Conservation (phyloP, 345 rosid species). For the Populus ilicifolia region DNA sequence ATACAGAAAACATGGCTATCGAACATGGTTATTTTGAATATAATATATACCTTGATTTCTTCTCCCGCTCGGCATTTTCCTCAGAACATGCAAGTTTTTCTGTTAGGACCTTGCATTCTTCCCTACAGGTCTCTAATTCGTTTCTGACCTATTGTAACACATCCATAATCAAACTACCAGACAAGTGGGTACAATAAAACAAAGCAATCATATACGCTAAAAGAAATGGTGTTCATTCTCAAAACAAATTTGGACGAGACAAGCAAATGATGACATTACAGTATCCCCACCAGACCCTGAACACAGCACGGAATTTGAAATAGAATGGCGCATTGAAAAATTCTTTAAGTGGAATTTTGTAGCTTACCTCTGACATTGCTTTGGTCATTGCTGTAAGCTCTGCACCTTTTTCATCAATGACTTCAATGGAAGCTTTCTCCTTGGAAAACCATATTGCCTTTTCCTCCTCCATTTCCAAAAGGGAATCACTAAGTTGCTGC, state of each 20-base stretch:
- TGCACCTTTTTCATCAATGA: conserved; percentile 53
- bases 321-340: background rate
- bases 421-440: conserved; percentile 59
- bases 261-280: background rate
- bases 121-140: conserved; percentile 51
- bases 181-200: too few relatives aligned
- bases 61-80: conserved; percentile 44
- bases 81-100: conserved; percentile 42
- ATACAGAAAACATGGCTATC: background rate
- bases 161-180: conserved; percentile 3
- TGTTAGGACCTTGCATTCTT: conserved; percentile 48
- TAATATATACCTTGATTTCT: conserved; percentile 56
- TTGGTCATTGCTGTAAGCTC: conserved; percentile 45
- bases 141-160: conserved; percentile 42
- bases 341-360: conserved; percentile 2
- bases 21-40: background rate
- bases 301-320: background rate
- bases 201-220: too few relatives aligned
- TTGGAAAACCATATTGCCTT: conserved; percentile 73
- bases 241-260: background rate
- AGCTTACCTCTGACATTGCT: conserved; percentile 54
- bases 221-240: too few relatives aligned
- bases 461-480: conserved; percentile 90
- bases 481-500: conserved; percentile 78
- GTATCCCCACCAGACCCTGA: background rate